A percentile compares a stretch with the other conserved stretches of the same genome.
phyloP scores from a whole-genome alignment of 2,329 filamentous ascomycete genomes.

The Neospermospora avenae region DNA sequence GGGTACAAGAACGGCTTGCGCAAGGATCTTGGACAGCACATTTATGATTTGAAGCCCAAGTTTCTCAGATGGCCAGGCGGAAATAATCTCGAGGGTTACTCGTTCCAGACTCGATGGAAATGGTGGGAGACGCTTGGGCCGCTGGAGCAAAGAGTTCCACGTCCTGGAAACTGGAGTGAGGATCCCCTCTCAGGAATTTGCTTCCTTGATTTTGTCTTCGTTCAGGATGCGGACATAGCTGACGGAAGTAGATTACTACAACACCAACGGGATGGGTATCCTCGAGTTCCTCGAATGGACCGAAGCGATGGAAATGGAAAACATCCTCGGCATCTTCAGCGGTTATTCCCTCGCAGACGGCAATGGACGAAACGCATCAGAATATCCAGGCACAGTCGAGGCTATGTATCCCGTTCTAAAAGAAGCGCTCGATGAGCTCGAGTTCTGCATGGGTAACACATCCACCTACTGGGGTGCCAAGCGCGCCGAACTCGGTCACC shows the following conservation, averaged over 20 bases:
- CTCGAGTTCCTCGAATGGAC: slow-evolving; percentile 38
- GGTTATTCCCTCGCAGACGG: slow-evolving; percentile 42
- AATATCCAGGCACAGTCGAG: slow-evolving; percentile 24
- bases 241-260: slow-evolving; percentile 31
- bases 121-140: slow-evolving; percentile 42
- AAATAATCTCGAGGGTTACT: slow-evolving; percentile 49
- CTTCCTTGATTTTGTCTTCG: too few species aligned
- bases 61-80: slow-evolving; percentile 64
- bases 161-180: slow-evolving; percentile 42
- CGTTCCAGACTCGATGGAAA: slow-evolving; percentile 30
- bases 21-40: slow-evolving; percentile 50
- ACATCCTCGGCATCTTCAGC: slow-evolving; percentile 45
- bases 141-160: slow-evolving; percentile 33
- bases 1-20: slow-evolving; percentile 53
- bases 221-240: not conserved
- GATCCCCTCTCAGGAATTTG: too few species aligned
- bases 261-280: slow-evolving; percentile 46
- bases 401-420: slow-evolving; percentile 40
- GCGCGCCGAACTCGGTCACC: slow-evolving; percentile 46
- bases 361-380: slow-evolving; percentile 39
- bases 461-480: slow-evolving; percentile 43
- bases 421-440: slow-evolving; percentile 48
- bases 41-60: slow-evolving; percentile 49
- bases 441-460: slow-evolving; percentile 46
- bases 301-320: slow-evolving; percentile 44